Evolutionary conservation across 192 early-diverging fungal species (phyloP).

Genomic region (Obelidium mucronatum): DNA sequence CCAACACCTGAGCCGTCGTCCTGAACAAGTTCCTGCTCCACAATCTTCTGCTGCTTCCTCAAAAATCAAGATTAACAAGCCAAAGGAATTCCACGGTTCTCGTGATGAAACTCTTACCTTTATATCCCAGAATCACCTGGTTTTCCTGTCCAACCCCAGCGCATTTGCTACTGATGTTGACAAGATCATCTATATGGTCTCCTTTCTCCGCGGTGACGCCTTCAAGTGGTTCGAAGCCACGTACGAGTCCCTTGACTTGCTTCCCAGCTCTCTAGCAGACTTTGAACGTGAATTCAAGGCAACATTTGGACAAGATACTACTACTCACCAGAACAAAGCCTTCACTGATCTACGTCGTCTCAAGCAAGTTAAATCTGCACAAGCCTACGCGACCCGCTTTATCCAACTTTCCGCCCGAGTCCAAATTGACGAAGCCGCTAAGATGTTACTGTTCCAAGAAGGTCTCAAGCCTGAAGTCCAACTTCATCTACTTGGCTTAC

Average conservation of each 20-base stretch:
- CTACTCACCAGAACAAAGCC: not conserved
- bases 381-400: not conserved
- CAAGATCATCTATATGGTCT: not conserved
- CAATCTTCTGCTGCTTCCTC: no score
- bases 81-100: not conserved
- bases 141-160: not conserved
- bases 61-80: not conserved
- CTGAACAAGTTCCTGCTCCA: no score
- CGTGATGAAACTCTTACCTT: not conserved
- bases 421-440: not conserved
- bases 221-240: slow-evolving; percentile 1
- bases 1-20: no score
- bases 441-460: not conserved
- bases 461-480: not conserved
- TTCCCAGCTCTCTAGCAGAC: not conserved
- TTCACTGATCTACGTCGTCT: not conserved
- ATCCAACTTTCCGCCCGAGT: not conserved
- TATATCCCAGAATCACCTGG: not conserved
- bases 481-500: not conserved
- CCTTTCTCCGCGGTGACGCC: not conserved
- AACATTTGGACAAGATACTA: not conserved
- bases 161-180: not conserved
- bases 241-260: not conserved
- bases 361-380: not conserved
- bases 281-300: not conserved